Evolutionary conservation across 1,139 yeast species (phyloP).

Genomic region (Geotrichum macrosporum): DNA sequence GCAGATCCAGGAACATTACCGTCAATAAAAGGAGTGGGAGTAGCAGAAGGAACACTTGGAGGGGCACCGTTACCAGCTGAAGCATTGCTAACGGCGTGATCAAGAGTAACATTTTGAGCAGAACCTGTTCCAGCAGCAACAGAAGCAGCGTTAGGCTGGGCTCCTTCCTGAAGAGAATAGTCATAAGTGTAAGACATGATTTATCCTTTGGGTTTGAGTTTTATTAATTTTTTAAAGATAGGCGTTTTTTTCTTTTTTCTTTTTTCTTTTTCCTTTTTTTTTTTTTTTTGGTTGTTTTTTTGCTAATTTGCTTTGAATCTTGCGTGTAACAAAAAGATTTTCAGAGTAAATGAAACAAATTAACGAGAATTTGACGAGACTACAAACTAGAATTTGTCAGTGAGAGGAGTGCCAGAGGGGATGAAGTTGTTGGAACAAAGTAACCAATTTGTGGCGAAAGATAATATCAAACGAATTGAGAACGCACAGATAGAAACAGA

Average conservation of each 20-base stretch:
- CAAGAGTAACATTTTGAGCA: not conserved
- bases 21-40: constrained; percentile 1
- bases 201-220: constrained; percentile 4
- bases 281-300: not conserved
- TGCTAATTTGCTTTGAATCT: not conserved
- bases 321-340: not conserved
- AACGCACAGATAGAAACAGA: constrained; percentile 2
- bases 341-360: not conserved
- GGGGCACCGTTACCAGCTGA: not conserved
- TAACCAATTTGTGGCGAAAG: no score
- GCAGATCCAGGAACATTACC: constrained; percentile 4
- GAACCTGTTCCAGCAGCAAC: not conserved
- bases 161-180: constrained; percentile 10
- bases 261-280: not conserved
- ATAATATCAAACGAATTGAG: not conserved
- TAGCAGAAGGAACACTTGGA: not conserved
- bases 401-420: no score
- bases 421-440: no score
- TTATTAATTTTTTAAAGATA: constrained; percentile 1
- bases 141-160: not conserved
- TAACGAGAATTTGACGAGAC: not conserved
- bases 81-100: not conserved
- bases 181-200: constrained; percentile 14
- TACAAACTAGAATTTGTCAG: not conserved
- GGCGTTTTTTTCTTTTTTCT: not conserved